Percentiles rank a stretch among this genome's conserved stretches.
phyloP scores from a whole-genome alignment of 306 rosid species.

The Quercus wislizeni region DNA sequence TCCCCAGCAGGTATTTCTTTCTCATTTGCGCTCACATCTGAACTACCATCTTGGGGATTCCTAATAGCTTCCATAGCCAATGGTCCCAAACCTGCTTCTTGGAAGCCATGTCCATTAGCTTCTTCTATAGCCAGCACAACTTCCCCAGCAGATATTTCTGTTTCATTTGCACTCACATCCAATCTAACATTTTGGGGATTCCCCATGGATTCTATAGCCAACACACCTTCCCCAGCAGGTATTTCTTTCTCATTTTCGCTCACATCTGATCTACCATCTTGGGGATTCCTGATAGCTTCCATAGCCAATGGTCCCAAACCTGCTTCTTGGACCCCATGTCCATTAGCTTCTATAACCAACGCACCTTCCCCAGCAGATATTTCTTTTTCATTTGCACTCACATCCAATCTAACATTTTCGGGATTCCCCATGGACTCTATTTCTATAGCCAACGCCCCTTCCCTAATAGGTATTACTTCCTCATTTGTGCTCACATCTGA shows the following conservation, averaged over 20 bases:
- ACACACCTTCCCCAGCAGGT: conserved; percentile 17
- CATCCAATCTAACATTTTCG: conserved; percentile 16
- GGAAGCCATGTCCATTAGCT: not conserved
- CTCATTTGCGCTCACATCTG: conserved; percentile 20
- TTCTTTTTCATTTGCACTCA: conserved; percentile 25
- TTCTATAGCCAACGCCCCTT: conserved; percentile 12
- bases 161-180: conserved; percentile 18
- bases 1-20: conserved; percentile 29
- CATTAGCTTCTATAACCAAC: not conserved
- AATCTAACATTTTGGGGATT: conserved; percentile 19
- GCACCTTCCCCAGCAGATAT: conserved; percentile 24
- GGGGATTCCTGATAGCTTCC: conserved; percentile 25
- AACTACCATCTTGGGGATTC: conserved; percentile 21
- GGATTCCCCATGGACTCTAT: conserved; percentile 14
- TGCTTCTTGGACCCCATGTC: conserved; percentile 9
- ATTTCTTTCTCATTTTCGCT: conserved; percentile 27
- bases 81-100: conserved; percentile 16
- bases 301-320: conserved; percentile 12
- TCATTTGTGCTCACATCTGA: conserved; percentile 20
- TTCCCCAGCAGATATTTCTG: conserved; percentile 29
- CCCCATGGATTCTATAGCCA: conserved; percentile 16
- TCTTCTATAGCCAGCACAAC: conserved; percentile 1
- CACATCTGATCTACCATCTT: conserved; percentile 16
- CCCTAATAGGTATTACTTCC: conserved; percentile 24
- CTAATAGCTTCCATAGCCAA: conserved; percentile 19